phyloP scores from a whole-genome alignment of 1,284 basidiomycete species.

The Boletus hoseneyae region DNA sequence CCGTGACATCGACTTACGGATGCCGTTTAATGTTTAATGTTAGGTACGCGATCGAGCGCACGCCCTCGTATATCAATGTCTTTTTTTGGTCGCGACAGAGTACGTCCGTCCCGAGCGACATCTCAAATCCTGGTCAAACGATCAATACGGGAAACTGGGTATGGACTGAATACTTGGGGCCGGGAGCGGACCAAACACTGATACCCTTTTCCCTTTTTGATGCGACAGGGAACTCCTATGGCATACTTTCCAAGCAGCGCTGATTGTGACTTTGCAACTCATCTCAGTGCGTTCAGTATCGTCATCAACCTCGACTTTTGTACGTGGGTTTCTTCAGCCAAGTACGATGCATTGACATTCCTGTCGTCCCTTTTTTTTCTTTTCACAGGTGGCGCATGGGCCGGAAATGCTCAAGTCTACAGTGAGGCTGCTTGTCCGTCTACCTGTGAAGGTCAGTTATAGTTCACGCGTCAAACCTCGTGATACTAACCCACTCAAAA shows the following conservation, averaged over 20 bases:
- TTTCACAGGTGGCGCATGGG: constrained; percentile 39
- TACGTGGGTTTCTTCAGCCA: constrained; percentile 6
- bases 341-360: background rate
- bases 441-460: constrained; percentile 31
- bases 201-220: background rate
- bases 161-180: background rate
- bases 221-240: constrained; percentile 17
- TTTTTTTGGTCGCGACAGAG: constrained; percentile 25
- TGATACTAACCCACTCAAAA: background rate
- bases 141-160: constrained; percentile 27
- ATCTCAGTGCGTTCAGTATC: constrained; percentile 23
- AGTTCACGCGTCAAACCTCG: background rate
- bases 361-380: background rate
- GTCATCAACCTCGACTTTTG: constrained; percentile 26
- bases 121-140: constrained; percentile 13
- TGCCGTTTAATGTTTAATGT: background rate
- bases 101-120: constrained; percentile 16
- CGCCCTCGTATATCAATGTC: constrained; percentile 19
- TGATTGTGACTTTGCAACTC: constrained; percentile 18
- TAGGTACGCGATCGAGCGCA: constrained; percentile 33
- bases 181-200: background rate
- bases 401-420: constrained; percentile 33
- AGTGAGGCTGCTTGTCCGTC: constrained; percentile 32
- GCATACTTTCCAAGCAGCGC: constrained; percentile 24
- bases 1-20: background rate